phyloP scores from a whole-genome alignment of 2,329 filamentous ascomycete genomes.

The Lachnellula occidentalis region DNA sequence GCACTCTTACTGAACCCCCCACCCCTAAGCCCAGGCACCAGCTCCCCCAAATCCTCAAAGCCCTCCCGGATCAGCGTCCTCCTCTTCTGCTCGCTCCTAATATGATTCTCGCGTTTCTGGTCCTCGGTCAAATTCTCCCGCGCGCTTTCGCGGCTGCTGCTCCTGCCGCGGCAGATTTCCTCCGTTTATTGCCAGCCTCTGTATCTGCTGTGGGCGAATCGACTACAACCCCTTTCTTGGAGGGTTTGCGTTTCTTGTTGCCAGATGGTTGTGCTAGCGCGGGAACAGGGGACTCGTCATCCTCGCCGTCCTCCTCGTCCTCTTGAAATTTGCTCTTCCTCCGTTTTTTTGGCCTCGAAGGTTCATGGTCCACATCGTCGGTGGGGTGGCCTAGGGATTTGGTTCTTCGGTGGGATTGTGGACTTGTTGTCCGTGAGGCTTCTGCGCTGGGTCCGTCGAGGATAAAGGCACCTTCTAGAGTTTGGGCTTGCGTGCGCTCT shows the following conservation, averaged over 20 bases:
- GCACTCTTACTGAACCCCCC: conserved; percentile 80
- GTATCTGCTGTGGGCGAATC: conserved; percentile 19
- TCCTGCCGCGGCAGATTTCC: conserved; percentile 40
- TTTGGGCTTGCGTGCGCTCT: conserved; percentile 48
- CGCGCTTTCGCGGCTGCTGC: conserved; percentile 38
- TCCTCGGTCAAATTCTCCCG: conserved; percentile 67
- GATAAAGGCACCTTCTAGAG: conserved; percentile 51
- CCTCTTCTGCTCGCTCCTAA: conserved; percentile 81
- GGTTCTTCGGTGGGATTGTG: conserved; percentile 8
- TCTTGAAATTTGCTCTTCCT: conserved; percentile 50
- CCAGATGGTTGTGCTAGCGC: conserved; percentile 25
- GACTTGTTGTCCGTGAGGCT: conserved; percentile 56
- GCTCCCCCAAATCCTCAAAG: conserved; percentile 70
- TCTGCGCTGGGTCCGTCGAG: conserved; percentile 43
- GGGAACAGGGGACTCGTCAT: conserved; percentile 33
- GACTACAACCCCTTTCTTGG: conserved; percentile 21
- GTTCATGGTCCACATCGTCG: conserved; percentile 34
- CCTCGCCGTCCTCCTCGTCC: conserved; percentile 40
- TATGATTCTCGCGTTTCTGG: conserved; percentile 82
- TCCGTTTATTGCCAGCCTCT: conserved; percentile 36
- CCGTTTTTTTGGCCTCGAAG: conserved; percentile 44
- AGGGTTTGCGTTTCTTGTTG: conserved; percentile 29
- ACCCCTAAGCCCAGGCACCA: conserved; percentile 69
- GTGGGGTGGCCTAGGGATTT: conserved; percentile 16
- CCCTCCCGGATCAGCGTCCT: conserved; percentile 74